These are phyloP conservation scores for Tricharina praecox DNA, from an alignment of 495 filamentous ascomycete genomes.

Conservation along the genomic window DNA sequence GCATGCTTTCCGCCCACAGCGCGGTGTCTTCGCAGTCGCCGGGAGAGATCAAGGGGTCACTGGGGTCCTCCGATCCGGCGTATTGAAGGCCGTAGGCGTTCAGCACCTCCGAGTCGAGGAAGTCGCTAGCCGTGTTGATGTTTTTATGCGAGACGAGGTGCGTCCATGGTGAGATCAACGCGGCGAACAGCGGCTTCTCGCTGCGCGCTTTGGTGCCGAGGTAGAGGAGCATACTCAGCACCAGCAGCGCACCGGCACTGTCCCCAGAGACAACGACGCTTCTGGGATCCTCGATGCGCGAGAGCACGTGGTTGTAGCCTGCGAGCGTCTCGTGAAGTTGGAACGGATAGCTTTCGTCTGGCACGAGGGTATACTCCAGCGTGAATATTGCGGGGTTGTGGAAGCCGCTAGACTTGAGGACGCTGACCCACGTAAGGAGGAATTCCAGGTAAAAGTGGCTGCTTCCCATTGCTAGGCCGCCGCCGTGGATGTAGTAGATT, in stretches of 20 bases:
- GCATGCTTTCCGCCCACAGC: slow-evolving; percentile 46
- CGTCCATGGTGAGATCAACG: slow-evolving; percentile 45
- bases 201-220: slow-evolving; percentile 30
- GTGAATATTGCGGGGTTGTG: slow-evolving; percentile 60
- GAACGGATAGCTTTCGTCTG: slow-evolving; percentile 48
- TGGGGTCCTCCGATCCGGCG: slow-evolving; percentile 32
- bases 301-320: slow-evolving; percentile 50
- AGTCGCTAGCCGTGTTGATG: slow-evolving; percentile 36
- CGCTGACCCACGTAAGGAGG: slow-evolving; percentile 44
- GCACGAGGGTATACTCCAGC: slow-evolving; percentile 64
- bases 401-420: slow-evolving; percentile 43
- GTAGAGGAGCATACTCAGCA: slow-evolving; percentile 48
- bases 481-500: slow-evolving; percentile 62
- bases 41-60: slow-evolving; percentile 47
- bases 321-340: slow-evolving; percentile 48
- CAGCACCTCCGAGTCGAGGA: slow-evolving; percentile 32
- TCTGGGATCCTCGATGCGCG: slow-evolving; percentile 34
- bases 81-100: slow-evolving; percentile 49
- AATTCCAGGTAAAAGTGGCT: slow-evolving; percentile 70
- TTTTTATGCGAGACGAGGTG: slow-evolving; percentile 40
- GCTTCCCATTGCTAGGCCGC: slow-evolving; percentile 64
- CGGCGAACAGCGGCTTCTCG: slow-evolving; percentile 35
- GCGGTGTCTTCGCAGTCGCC: slow-evolving; percentile 45
- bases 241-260: slow-evolving; percentile 54
- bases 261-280: slow-evolving; percentile 52